Conservation (phyloP, 2,329 filamentous ascomycete genomes). For the Fusarium protoensiforme region DNA sequence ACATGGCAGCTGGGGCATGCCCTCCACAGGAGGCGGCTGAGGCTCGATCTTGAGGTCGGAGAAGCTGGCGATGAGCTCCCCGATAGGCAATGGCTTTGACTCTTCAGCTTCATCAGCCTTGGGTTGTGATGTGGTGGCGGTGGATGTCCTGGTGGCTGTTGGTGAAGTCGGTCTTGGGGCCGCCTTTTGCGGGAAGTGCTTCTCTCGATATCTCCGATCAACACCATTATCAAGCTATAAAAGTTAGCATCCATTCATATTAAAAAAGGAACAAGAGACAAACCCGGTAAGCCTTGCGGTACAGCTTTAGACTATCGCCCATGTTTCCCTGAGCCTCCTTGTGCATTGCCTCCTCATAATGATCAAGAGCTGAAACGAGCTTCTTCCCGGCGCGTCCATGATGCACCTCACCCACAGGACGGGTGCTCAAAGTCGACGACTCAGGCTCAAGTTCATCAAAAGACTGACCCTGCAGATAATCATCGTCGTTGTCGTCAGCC, state of each 20-base stretch:
- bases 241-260: constrained; percentile 18
- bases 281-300: constrained; percentile 90
- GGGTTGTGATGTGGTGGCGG: neutral
- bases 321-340: constrained; percentile 86
- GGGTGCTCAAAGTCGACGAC: neutral
- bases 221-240: constrained; percentile 82
- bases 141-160: constrained; percentile 22
- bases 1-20: constrained; percentile 79
- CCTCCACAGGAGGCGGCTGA: constrained; percentile 75
- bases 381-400: constrained; percentile 48
- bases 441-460: constrained; percentile 46
- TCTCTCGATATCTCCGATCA: constrained; percentile 88
- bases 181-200: constrained; percentile 78
- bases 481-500: constrained; percentile 50
- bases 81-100: constrained; percentile 62
- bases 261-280: neutral
- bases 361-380: constrained; percentile 84
- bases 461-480: constrained; percentile 45
- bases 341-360: constrained; percentile 92
- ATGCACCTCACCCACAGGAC: constrained; percentile 5
- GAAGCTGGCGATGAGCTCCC: constrained; percentile 82
- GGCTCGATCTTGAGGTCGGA: constrained; percentile 75
- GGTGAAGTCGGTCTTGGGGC: constrained; percentile 32
- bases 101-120: constrained; percentile 59
- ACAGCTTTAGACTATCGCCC: constrained; percentile 88